phyloP scores from a whole-genome alignment of 2,329 filamentous ascomycete species.

The Fusarium pininemorale region DNA sequence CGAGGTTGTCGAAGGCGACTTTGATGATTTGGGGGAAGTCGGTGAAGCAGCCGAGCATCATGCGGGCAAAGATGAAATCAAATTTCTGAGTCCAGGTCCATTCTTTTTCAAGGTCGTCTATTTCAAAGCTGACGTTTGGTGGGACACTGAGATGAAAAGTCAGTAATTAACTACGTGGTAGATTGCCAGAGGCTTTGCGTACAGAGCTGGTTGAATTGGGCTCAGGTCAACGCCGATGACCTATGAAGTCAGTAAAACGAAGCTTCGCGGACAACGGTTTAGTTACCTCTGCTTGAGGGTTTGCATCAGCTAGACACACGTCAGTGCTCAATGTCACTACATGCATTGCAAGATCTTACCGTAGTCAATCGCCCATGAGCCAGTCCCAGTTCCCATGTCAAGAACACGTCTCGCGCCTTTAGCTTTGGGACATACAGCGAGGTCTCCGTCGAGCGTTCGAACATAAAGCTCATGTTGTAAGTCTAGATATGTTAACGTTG shows the following conservation, averaged over 20 bases:
- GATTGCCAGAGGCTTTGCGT: not conserved
- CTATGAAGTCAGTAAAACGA: not conserved
- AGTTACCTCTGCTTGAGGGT: not conserved
- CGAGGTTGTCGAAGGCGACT: slow-evolving; percentile 9
- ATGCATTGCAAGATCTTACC: not conserved
- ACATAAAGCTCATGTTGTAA: not conserved
- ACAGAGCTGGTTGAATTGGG: slow-evolving; percentile 29
- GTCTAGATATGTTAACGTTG: not conserved
- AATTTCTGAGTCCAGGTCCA: slow-evolving; percentile 18
- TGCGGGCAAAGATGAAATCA: slow-evolving; percentile 24
- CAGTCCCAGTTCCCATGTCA: not conserved
- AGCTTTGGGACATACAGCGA: not conserved
- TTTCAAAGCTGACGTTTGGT: slow-evolving; percentile 14
- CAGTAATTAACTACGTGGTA: not conserved
- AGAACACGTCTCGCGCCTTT: not conserved
- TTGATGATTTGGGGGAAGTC: not conserved
- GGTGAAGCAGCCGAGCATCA: not conserved
- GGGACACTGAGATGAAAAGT: not conserved
- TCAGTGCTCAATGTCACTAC: not conserved
- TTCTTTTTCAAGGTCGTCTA: slow-evolving; percentile 28
- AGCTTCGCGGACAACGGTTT: too few species aligned
- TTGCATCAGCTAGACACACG: not conserved
- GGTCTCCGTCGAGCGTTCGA: not conserved
- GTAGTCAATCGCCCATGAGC: not conserved
- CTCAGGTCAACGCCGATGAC: slow-evolving; percentile 27